Conservation (phyloP, 179 eudicot species). For the Amaranthus tricolor region DNA sequence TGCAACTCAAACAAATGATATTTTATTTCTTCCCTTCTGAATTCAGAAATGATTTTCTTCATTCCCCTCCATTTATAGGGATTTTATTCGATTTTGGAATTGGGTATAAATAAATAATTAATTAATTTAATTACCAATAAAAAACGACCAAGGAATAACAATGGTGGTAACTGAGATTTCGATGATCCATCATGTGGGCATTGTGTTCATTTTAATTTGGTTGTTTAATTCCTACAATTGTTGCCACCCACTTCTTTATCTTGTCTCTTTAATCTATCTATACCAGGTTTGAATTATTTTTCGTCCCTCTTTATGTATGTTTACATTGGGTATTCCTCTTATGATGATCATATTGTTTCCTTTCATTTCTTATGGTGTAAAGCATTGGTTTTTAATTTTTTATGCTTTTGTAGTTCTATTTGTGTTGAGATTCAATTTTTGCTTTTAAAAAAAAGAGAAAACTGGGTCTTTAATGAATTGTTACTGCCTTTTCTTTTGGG, state of each 20-base stretch:
- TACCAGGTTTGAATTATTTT: conserved; percentile 44
- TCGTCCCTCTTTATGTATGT: not conserved
- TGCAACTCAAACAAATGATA: too few relatives aligned
- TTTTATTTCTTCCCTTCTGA: too few relatives aligned
- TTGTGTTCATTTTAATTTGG: conserved; percentile 68
- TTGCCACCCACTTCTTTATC: conserved; percentile 53
- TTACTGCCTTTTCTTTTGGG: conserved; percentile 10
- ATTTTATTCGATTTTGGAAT: too few relatives aligned
- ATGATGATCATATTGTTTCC: conserved; percentile 3
- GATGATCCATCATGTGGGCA: conserved; percentile 69
- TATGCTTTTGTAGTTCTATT: too few relatives aligned
- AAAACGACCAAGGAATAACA: not conserved
- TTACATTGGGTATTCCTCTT: not conserved
- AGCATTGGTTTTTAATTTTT: too few relatives aligned
- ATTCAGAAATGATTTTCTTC: too few relatives aligned
- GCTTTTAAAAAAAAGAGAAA: not conserved
- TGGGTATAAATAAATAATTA: too few relatives aligned
- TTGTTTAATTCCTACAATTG: conserved; percentile 50
- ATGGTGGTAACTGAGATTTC: conserved; percentile 61
- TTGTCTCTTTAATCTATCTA: conserved; percentile 61
- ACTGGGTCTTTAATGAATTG: not conserved
- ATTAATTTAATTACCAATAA: too few relatives aligned
- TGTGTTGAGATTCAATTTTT: too few relatives aligned
- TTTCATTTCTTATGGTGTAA: too few relatives aligned
- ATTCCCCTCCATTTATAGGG: too few relatives aligned